Base-by-base conservation (phyloP, 1,284 basidiomycete genomes). In the Ganoderma lingzhi region DNA sequence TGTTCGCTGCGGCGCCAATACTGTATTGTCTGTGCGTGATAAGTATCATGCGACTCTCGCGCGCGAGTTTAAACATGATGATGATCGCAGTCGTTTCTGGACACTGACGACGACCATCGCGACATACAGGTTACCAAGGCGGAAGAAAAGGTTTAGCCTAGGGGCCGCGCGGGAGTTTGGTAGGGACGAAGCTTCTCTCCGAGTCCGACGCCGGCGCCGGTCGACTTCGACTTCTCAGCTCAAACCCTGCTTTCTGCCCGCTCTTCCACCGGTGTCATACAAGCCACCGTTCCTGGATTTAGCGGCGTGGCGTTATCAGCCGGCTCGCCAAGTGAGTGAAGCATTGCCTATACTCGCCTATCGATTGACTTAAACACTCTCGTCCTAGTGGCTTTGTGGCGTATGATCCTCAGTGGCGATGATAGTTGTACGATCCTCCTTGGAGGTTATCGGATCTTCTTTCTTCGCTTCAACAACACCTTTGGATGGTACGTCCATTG, bases 61-160 rank as follows among this genome's bases (percentile, higher is more conserved):
- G 53, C 53, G 53, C 17, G 32, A 56, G 53, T 56, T 30, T 35
- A 35, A 35, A 56, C 53, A 56, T 35, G 48, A 53, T 56, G 53
- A 32, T 56, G 53, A 56, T 32, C 53, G 53, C 53, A 56, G 30
- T 8, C 2, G 3, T 35, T 56, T 56, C 23, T 2, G 53, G 32
- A 56, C 32, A 56, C 32, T 56, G 28, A 56, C 53, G 8, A 28
- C 48, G 23, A 53, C 48, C 48, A 23, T 35, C 53, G 9, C 28
- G 30, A 32, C 6, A 56, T 35, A 19, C 32, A 56, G 53, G 53
- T 56, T 56, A 56, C 53, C 53, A 56, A 56, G 53, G 2, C 53
- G 15, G 32, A 56, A 14, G 28, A 56, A 56, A 56, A 32, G 17
- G 53, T 19, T 56, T 53, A 53, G 48, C 48, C 53, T 35, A 56